These are phyloP conservation scores for Monosporascus sp. DNA, from an alignment of 2,329 filamentous ascomycete genomes.

Conservation along the genomic window DNA sequence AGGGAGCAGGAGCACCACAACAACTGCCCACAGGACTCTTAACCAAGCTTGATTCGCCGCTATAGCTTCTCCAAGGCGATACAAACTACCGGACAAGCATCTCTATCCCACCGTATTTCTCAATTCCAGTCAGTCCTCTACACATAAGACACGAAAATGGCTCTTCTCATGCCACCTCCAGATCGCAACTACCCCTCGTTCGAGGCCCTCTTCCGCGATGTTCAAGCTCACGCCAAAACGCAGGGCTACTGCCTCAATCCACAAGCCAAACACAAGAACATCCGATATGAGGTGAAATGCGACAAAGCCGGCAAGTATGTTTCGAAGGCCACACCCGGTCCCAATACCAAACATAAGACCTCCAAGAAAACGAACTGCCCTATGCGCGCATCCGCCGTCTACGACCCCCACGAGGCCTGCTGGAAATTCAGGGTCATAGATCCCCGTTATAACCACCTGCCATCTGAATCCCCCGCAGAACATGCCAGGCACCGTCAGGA, in stretches of 20 bases:
- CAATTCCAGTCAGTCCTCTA: too few species aligned
- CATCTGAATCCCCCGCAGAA: not conserved
- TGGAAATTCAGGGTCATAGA: not conserved
- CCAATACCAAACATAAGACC: not conserved
- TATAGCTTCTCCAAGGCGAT: too few species aligned
- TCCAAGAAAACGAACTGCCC: not conserved
- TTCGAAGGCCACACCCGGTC: not conserved
- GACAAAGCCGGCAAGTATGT: not conserved
- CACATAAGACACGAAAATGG: not conserved
- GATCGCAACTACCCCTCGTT: not conserved
- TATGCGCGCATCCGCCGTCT: not conserved
- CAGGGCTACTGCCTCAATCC: not conserved
- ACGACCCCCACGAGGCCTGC: not conserved
- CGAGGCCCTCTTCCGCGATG: not conserved
- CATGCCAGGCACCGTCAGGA: not conserved
- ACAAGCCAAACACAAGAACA: not conserved
- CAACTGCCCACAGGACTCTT: too few species aligned
- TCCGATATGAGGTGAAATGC: not conserved
- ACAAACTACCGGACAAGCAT: too few species aligned
- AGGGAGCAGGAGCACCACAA: too few species aligned
- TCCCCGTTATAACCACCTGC: not conserved
- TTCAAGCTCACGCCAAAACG: not conserved
- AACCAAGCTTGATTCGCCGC: too few species aligned
- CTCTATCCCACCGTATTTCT: too few species aligned
- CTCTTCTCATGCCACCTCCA: not conserved